These are phyloP conservation scores for Penicillium lividum DNA, from an alignment of 495 filamentous ascomycete genomes.

Conservation along the genomic window DNA sequence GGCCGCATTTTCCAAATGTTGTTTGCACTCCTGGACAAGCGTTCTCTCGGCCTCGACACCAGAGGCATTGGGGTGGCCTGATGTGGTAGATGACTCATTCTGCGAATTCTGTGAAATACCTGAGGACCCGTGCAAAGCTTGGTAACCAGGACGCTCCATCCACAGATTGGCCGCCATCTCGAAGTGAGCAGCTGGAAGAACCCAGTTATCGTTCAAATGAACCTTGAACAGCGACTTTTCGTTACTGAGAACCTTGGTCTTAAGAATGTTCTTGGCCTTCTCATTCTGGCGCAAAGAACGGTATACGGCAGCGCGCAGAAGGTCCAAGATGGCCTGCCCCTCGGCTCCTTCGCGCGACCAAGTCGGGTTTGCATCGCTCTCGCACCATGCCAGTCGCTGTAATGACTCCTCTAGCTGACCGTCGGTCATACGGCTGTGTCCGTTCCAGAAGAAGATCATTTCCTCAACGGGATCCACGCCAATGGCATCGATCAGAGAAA, in stretches of 20 bases:
- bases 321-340: constrained; percentile 67
- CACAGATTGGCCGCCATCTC: constrained; percentile 85
- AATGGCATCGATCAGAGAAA: constrained; percentile 77
- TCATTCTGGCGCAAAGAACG: constrained; percentile 61
- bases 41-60: constrained; percentile 44
- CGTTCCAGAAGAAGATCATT: constrained; percentile 96
- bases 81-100: constrained; percentile 2
- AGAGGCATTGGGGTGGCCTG: constrained; percentile 6
- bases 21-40: constrained; percentile 64
- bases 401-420: constrained; percentile 66
- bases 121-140: constrained; percentile 29
- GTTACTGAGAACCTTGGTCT: constrained; percentile 59
- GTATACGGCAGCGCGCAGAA: constrained; percentile 67
- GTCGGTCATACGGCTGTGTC: constrained; percentile 71
- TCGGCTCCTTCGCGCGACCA: constrained; percentile 66
- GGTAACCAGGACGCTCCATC: constrained; percentile 57
- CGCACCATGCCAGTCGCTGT: constrained; percentile 64
- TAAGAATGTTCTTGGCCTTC: constrained; percentile 64
- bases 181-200: constrained; percentile 77
- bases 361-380: constrained; percentile 51
- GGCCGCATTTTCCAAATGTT: constrained; percentile 74
- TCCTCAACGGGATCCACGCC: constrained; percentile 84
- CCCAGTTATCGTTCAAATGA: constrained; percentile 76
- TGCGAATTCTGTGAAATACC: background rate
- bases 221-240: constrained; percentile 73